Conservation (phyloP, 2,329 filamentous ascomycete genomes). For the Aspergillus thermomutatus region DNA sequence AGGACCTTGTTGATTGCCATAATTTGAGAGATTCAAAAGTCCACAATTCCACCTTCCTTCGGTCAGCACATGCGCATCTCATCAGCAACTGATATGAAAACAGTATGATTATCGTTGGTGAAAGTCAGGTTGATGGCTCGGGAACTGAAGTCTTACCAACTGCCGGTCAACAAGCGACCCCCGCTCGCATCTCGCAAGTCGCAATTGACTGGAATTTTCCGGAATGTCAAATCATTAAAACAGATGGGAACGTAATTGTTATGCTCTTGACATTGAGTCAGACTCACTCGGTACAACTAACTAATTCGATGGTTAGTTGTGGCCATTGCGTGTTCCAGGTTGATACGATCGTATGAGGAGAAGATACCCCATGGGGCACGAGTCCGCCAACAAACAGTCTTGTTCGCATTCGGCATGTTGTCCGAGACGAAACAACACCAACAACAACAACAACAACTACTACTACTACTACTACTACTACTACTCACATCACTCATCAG, state of each 20-base stretch:
- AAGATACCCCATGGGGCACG: background rate
- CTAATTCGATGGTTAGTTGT: no score
- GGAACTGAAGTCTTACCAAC: background rate
- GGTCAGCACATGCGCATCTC: no score
- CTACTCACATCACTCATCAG: background rate
- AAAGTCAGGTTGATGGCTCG: background rate
- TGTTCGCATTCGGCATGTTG: background rate
- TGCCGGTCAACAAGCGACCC: background rate
- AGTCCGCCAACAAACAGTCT: background rate
- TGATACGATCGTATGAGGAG: background rate
- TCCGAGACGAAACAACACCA: background rate
- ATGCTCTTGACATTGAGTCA: background rate
- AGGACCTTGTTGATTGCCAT: no score
- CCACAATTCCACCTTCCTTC: no score
- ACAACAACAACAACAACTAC: background rate
- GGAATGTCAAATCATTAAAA: background rate
- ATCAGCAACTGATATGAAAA: no score
- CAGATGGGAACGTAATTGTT: background rate
- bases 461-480: no score
- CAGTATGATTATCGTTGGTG: no score
- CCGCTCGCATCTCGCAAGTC: no score
- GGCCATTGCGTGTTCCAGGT: background rate
- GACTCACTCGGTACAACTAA: no score
- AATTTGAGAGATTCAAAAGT: no score
- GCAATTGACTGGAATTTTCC: background rate